A percentile compares a stretch with the other conserved stretches of the same genome.
Conservation (phyloP, 192 early-diverging fungal species). For the Coemansia sp. region DNA sequence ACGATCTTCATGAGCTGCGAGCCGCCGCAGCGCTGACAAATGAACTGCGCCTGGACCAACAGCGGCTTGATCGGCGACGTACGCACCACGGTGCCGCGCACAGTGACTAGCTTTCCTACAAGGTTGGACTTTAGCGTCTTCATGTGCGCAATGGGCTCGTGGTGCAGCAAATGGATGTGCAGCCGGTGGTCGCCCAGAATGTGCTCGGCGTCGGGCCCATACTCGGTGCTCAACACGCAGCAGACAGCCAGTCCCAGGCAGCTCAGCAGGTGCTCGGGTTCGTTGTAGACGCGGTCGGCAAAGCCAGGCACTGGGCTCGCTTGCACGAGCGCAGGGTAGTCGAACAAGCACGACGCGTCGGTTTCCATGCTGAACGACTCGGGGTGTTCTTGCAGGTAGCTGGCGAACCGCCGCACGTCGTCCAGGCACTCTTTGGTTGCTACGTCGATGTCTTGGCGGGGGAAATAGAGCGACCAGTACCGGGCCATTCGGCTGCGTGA, state of each 20-base stretch:
- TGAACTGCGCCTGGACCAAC: slow-evolving; percentile 63
- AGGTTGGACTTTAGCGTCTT: slow-evolving; percentile 73
- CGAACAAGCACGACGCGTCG: slow-evolving; percentile 34
- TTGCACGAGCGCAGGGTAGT: slow-evolving; percentile 28
- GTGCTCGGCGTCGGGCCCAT: slow-evolving; percentile 42
- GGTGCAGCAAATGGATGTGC: slow-evolving; percentile 54
- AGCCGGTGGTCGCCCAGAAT: slow-evolving; percentile 44
- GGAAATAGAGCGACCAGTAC: slow-evolving; percentile 53
- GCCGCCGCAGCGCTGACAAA: slow-evolving; percentile 60
- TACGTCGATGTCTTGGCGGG: slow-evolving; percentile 25
- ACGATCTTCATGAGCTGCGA: slow-evolving; percentile 59
- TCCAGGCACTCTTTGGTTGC: slow-evolving; percentile 18
- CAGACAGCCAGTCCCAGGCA: slow-evolving; percentile 49
- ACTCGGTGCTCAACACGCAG: slow-evolving; percentile 45
- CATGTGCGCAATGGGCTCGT: slow-evolving; percentile 59
- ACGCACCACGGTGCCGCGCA: slow-evolving; percentile 79
- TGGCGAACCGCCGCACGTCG: slow-evolving; percentile 31
- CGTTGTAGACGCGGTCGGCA: slow-evolving; percentile 35
- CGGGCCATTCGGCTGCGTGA: slow-evolving; percentile 22
- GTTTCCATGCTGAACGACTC: slow-evolving; percentile 50
- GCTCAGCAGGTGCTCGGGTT: slow-evolving; percentile 36
- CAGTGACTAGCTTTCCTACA: slow-evolving; percentile 66
- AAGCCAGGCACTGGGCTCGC: slow-evolving; percentile 30
- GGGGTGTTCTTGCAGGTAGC: slow-evolving; percentile 35
- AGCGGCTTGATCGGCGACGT: slow-evolving; percentile 71